phyloP scores from a whole-genome alignment of 2,329 filamentous ascomycete genomes.

The Cladophialophora yegresii region DNA sequence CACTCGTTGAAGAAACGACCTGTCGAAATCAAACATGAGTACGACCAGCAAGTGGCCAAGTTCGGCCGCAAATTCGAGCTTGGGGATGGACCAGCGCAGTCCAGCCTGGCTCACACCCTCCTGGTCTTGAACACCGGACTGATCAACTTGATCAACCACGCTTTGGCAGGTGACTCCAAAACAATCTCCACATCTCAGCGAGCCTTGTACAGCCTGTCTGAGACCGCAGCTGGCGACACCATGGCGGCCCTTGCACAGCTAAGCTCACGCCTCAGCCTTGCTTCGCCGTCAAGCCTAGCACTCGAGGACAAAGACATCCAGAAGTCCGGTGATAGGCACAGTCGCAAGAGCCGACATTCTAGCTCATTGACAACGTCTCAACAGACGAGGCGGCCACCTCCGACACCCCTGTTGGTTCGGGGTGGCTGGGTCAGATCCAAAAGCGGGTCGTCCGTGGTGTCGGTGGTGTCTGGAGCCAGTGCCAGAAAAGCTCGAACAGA shows the following conservation, averaged over 20 bases:
- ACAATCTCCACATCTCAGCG: slow-evolving; percentile 23
- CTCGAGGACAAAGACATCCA: slow-evolving; percentile 10
- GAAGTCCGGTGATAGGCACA: slow-evolving; percentile 2
- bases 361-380: slow-evolving; percentile 12
- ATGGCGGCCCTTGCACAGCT: slow-evolving; percentile 36
- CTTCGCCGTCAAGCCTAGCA: slow-evolving; percentile 4
- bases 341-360: slow-evolving; percentile 18
- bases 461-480: slow-evolving; percentile 26
- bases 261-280: slow-evolving; percentile 28
- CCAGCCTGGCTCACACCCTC: slow-evolving; percentile 36
- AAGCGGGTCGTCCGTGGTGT: slow-evolving; percentile 33
- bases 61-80: slow-evolving; percentile 34
- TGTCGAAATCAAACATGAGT: slow-evolving; percentile 31
- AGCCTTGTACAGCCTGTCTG: slow-evolving; percentile 32
- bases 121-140: slow-evolving; percentile 37
- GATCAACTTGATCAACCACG: slow-evolving; percentile 35
- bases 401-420: slow-evolving; percentile 23
- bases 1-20: slow-evolving; percentile 32
- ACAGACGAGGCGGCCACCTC: slow-evolving; percentile 18
- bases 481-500: slow-evolving; percentile 19
- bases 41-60: slow-evolving; percentile 31
- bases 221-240: slow-evolving; percentile 36
- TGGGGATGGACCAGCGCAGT: slow-evolving; percentile 33
- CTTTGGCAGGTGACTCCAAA: slow-evolving; percentile 24
- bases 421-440: slow-evolving; percentile 36